Percentiles rank a stretch among this genome's conserved stretches.
These are phyloP conservation scores for Apiotrichum mycotoxinovorans DNA, from an alignment of 1,284 basidiomycete species.

Conservation along the genomic window DNA sequence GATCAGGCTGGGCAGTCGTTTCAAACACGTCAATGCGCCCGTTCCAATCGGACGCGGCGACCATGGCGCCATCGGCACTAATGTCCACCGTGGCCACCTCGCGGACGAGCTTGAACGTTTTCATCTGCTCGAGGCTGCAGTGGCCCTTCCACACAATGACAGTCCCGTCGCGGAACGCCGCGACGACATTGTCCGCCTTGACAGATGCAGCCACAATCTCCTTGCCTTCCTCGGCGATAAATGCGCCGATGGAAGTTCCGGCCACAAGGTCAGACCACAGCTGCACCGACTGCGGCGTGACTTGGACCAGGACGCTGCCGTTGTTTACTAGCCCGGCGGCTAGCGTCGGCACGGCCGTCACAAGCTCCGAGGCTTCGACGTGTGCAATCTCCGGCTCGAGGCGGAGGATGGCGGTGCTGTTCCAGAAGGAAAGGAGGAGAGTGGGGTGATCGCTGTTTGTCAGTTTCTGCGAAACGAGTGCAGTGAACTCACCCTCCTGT, in stretches of 20 bases:
- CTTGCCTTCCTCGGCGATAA: slow-evolving; percentile 46
- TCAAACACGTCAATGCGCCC: slow-evolving; percentile 62
- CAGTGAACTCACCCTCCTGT: slow-evolving; percentile 17
- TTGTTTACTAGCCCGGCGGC: slow-evolving; percentile 56
- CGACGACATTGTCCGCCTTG: slow-evolving; percentile 61
- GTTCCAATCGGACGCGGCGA: slow-evolving; percentile 75
- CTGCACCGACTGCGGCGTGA: slow-evolving; percentile 59
- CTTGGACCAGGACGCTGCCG: slow-evolving; percentile 62
- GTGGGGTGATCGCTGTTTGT: slow-evolving; percentile 11
- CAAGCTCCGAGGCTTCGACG: slow-evolving; percentile 47
- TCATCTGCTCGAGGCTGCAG: slow-evolving; percentile 27
- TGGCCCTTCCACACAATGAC: slow-evolving; percentile 55
- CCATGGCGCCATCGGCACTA: not conserved
- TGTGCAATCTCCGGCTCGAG: slow-evolving; percentile 42
- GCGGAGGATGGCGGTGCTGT: slow-evolving; percentile 32
- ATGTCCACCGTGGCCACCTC: slow-evolving; percentile 5
- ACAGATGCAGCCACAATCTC: slow-evolving; percentile 66
- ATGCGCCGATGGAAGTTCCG: slow-evolving; percentile 4
- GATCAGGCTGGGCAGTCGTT: not conserved
- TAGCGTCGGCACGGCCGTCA: slow-evolving; percentile 58
- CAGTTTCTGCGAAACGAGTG: not conserved
- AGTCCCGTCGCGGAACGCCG: slow-evolving; percentile 62
- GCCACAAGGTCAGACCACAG: slow-evolving; percentile 50
- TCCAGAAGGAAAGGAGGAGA: slow-evolving; percentile 29
- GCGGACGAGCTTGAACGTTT: slow-evolving; percentile 8